Evolutionary conservation across 306 rosid genomes (phyloP).

Genomic region (Castanea sativa): DNA sequence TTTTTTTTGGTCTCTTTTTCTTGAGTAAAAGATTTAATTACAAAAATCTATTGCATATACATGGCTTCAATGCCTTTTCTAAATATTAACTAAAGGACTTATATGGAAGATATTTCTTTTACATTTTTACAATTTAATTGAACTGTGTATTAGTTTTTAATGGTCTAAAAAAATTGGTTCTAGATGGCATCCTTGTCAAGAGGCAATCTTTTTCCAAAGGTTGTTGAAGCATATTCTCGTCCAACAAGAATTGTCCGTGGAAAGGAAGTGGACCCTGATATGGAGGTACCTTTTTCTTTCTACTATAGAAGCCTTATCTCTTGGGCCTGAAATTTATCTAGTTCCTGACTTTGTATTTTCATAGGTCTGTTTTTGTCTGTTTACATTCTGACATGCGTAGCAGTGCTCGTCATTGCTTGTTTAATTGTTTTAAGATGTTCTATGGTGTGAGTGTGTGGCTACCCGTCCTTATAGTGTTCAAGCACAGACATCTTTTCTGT

Average conservation of each 20-base stretch:
- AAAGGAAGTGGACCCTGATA: conserved; percentile 52
- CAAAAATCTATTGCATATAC: not conserved
- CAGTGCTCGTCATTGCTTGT: not conserved
- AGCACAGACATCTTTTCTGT: not conserved
- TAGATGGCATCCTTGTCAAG: conserved; percentile 84
- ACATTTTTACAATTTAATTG: not conserved
- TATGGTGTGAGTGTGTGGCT: not conserved
- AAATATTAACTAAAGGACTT: not conserved
- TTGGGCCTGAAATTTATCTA: not conserved
- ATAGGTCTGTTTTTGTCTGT: not conserved
- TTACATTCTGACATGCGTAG: not conserved
- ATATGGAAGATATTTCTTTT: not conserved
- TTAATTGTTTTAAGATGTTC: not conserved
- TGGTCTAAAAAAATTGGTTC: conserved; percentile 25
- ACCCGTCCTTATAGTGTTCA: not conserved
- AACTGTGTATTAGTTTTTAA: not conserved
- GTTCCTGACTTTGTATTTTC: not conserved
- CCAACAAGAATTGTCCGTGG: conserved; percentile 96
- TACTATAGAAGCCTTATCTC: conserved; percentile 1
- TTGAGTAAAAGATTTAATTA: not conserved
- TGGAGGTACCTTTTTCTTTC: conserved; percentile 45
- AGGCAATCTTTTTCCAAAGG: conserved; percentile 62
- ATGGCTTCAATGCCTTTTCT: not conserved
- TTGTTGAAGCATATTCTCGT: conserved; percentile 90
- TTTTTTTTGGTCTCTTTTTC: not conserved